These are phyloP conservation scores for Trapa bicornis DNA, from an alignment of 345 rosid genomes.

Conservation along the genomic window DNA sequence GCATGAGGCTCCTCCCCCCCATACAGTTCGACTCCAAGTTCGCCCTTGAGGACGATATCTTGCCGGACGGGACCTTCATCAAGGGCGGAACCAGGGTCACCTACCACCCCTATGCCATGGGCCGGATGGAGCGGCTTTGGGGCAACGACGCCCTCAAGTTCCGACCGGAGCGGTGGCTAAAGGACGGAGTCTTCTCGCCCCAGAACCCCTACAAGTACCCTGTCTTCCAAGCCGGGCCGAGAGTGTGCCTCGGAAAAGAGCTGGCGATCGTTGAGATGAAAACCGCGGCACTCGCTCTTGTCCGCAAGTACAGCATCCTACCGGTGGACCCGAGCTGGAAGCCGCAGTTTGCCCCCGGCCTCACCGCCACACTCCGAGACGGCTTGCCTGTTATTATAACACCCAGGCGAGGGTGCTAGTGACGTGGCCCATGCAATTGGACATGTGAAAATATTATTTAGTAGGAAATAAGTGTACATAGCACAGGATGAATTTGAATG, in stretches of 20 bases:
- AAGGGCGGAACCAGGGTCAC: slow-evolving; percentile 37
- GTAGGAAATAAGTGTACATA: not conserved
- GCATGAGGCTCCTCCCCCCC: slow-evolving; percentile 60
- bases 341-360: slow-evolving; percentile 52
- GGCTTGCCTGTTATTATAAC: slow-evolving; percentile 42
- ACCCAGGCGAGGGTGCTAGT: not conserved
- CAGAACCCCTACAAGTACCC: slow-evolving; percentile 38
- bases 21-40: slow-evolving; percentile 74
- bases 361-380: slow-evolving; percentile 63
- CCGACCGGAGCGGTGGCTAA: slow-evolving; percentile 43
- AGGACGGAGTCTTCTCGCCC: slow-evolving; percentile 19
- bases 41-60: slow-evolving; percentile 38
- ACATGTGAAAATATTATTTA: too few species aligned
- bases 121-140: slow-evolving; percentile 48
- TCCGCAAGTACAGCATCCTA: slow-evolving; percentile 27
- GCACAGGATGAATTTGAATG: too few species aligned
- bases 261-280: slow-evolving; percentile 51
- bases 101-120: slow-evolving; percentile 56
- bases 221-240: slow-evolving; percentile 53
- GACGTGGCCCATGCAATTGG: too few species aligned
- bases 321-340: slow-evolving; percentile 16
- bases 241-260: slow-evolving; percentile 63
- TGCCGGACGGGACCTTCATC: slow-evolving; percentile 44
- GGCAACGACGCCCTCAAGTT: slow-evolving; percentile 37
- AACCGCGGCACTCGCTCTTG: slow-evolving; percentile 29